These are phyloP conservation scores for Saturnispora saitoi DNA, from an alignment of 805 yeast species.

Conservation along the genomic window DNA sequence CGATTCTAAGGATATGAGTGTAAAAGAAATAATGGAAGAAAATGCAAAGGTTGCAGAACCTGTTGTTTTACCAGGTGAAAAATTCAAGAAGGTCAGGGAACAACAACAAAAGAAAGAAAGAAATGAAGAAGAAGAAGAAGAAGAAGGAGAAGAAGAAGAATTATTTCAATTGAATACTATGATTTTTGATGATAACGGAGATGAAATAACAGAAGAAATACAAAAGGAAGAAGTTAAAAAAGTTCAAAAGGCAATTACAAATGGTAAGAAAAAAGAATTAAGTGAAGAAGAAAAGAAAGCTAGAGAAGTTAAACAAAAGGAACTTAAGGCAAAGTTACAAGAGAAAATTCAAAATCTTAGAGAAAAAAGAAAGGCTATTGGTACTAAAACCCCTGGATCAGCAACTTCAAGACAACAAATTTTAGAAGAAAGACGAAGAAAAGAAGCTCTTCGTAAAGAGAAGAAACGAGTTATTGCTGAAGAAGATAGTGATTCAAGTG, in stretches of 20 bases:
- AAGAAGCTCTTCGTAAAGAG: slow-evolving; percentile 31
- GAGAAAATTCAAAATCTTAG: slow-evolving; percentile 60
- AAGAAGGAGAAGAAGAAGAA: slow-evolving; percentile 17
- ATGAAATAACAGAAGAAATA: slow-evolving; percentile 26
- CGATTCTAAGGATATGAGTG: slow-evolving; percentile 37
- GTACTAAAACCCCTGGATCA: slow-evolving; percentile 71
- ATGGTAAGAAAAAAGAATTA: slow-evolving; percentile 20
- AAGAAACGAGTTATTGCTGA: slow-evolving; percentile 20
- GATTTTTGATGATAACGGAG: slow-evolving; percentile 12
- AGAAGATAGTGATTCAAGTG: slow-evolving; percentile 31
- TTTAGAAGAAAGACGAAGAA: slow-evolving; percentile 53
- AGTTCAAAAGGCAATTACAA: slow-evolving; percentile 9
- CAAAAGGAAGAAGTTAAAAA: slow-evolving; percentile 11
- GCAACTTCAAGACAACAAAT: slow-evolving; percentile 78
- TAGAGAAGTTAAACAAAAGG: slow-evolving; percentile 48
- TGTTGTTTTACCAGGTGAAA: slow-evolving; percentile 31
- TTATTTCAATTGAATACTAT: not conserved
- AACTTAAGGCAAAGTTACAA: slow-evolving; percentile 71
- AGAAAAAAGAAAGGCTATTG: slow-evolving; percentile 87
- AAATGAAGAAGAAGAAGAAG: slow-evolving; percentile 18
- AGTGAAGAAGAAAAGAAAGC: slow-evolving; percentile 42
- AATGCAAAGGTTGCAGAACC: slow-evolving; percentile 47
- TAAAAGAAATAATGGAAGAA: slow-evolving; percentile 50
- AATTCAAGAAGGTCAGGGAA: slow-evolving; percentile 2
- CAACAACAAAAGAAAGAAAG: slow-evolving; percentile 1